These are phyloP conservation scores for Trametes elegans DNA, from an alignment of 768 basidiomycete species.

Conservation along the genomic window DNA sequence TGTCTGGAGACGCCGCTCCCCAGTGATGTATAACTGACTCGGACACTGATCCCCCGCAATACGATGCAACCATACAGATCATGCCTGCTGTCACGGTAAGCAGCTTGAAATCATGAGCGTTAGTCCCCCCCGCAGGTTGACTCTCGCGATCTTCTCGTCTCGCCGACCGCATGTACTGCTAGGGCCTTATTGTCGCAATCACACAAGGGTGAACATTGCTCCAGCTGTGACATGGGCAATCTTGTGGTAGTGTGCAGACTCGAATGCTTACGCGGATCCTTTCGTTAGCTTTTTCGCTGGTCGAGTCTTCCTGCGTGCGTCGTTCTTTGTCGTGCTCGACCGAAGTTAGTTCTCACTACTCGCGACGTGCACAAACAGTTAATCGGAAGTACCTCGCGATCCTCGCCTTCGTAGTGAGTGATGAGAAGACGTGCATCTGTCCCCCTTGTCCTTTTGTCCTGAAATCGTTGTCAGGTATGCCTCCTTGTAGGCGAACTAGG, in stretches of 20 bases:
- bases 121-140: no score
- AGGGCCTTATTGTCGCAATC: background rate
- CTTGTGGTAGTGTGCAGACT: background rate
- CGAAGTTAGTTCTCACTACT: background rate
- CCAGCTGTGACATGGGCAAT: no score
- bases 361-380: background rate
- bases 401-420: background rate
- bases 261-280: background rate
- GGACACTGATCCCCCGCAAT: no score
- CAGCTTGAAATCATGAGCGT: no score
- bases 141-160: no score
- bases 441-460: background rate
- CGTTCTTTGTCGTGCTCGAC: background rate
- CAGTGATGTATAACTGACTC: no score
- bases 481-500: background rate
- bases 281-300: no score
- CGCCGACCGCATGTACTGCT: no score
- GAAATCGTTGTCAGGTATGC: background rate
- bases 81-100: no score
- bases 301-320: background rate
- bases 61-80: no score
- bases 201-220: background rate
- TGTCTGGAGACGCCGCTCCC: no score
- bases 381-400: background rate
- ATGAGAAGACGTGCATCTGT: background rate